These are phyloP conservation scores for Ceratocystis alfenasii DNA, from an alignment of 2,329 filamentous ascomycete species.

Conservation along the genomic window DNA sequence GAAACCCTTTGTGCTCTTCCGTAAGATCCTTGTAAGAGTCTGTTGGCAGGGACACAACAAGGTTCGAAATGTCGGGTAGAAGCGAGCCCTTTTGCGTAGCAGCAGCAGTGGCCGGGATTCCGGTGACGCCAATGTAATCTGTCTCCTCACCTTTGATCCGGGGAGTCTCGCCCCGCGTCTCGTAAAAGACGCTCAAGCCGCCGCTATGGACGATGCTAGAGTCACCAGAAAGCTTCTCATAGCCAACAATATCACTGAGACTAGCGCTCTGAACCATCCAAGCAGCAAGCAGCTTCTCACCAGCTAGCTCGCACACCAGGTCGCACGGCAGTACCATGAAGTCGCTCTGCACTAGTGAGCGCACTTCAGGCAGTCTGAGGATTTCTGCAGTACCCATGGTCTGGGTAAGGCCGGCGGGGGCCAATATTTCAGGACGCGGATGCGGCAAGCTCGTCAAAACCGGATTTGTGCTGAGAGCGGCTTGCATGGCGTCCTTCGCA, in stretches of 20 bases:
- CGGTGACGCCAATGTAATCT: conserved; percentile 74
- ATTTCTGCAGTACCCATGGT: conserved; percentile 85
- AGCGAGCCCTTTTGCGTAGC: conserved; percentile 52
- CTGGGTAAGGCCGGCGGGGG: conserved; percentile 62
- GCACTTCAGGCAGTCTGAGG: conserved; percentile 70
- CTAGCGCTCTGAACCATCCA: conserved; percentile 82
- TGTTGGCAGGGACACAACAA: conserved; percentile 78
- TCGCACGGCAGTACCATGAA: conserved; percentile 91
- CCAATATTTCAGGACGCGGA: conserved; percentile 62
- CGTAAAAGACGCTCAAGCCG: conserved; percentile 81
- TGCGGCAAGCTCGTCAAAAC: conserved; percentile 61
- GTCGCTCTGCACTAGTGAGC: conserved; percentile 65
- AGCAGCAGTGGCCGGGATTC: conserved; percentile 45
- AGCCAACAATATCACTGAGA: conserved; percentile 48
- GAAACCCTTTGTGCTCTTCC: conserved; percentile 60
- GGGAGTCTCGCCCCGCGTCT: conserved; percentile 57
- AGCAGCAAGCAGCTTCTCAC: conserved; percentile 69
- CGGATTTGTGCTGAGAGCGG: conserved; percentile 65
- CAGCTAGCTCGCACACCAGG: conserved; percentile 77
- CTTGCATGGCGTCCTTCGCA: conserved; percentile 53
- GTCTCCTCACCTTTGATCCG: conserved; percentile 82
- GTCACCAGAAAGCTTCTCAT: conserved; percentile 32
- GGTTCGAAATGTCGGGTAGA: conserved; percentile 55
- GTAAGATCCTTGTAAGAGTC: conserved; percentile 77
- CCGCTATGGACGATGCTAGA: conserved; percentile 44